A percentile compares a stretch with the other conserved stretches of the same genome.
Conservation (phyloP, 2,329 filamentous ascomycete genomes). For the Ophiostoma piceae region DNA sequence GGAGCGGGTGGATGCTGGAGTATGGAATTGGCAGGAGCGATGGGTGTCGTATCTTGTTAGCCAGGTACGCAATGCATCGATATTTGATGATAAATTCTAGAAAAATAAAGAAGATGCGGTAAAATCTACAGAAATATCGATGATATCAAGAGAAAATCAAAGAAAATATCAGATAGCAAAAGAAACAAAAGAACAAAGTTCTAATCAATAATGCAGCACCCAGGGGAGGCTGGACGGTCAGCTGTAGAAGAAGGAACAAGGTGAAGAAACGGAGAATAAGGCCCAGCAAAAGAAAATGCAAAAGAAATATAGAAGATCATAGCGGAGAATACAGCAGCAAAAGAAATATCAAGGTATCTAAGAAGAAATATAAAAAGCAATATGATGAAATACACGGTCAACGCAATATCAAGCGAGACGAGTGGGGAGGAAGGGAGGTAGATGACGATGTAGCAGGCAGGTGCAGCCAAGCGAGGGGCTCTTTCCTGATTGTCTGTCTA, state of each 20-base stretch:
- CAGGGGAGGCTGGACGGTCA: background rate
- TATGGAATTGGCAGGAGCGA: background rate
- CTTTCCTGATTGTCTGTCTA: background rate
- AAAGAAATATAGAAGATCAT: background rate
- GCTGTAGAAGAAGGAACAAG: background rate
- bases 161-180: background rate
- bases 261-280: background rate
- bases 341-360: background rate
- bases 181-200: background rate
- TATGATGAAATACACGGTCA: background rate
- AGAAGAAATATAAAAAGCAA: background rate
- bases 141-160: background rate
- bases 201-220: background rate
- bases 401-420: background rate
- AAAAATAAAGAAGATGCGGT: background rate
- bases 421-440: constrained; percentile 4
- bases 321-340: background rate
- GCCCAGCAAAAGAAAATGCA: background rate
- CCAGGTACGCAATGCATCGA: too few species aligned
- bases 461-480: constrained; percentile 9
- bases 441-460: constrained; percentile 3
- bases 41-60: background rate
- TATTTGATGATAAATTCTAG: too few species aligned
- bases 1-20: background rate
- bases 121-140: background rate